These are phyloP conservation scores for Sphagnum contortum DNA, from an alignment of 225 moss, liverwort and hornwort species.

Conservation along the genomic window DNA sequence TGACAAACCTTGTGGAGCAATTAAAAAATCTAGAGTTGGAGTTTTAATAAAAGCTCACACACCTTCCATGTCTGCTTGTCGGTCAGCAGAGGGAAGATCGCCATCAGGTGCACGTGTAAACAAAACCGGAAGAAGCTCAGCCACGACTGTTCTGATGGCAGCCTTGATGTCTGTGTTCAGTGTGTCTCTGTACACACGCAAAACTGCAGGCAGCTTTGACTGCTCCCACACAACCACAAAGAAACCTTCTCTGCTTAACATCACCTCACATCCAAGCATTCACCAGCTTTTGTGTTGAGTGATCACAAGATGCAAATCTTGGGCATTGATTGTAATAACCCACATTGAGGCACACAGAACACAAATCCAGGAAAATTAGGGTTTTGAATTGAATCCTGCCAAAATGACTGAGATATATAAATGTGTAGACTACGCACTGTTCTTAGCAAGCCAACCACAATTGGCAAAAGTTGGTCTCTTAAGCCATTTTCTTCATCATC, in stretches of 20 bases:
- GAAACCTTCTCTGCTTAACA: not conserved
- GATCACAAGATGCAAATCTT: no score
- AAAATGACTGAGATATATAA: not conserved
- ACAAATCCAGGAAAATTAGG: not conserved
- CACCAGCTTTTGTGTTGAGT: no score
- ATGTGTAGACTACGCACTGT: slow-evolving; percentile 45
- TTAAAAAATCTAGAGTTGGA: no score
- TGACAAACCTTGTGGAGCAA: no score
- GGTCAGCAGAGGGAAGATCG: slow-evolving; percentile 76
- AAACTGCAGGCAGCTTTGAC: slow-evolving; percentile 94
- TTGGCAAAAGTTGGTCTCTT: slow-evolving; percentile 81
- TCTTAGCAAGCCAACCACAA: slow-evolving; percentile 81
- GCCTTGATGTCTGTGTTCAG: slow-evolving; percentile 77
- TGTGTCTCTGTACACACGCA: slow-evolving; percentile 92
- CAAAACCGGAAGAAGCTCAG: slow-evolving; percentile 80
- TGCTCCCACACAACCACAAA: slow-evolving; percentile 25
- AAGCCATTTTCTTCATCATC: slow-evolving; percentile 78
- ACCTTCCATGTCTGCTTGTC: slow-evolving; percentile 91
- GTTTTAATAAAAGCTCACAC: slow-evolving; percentile 7
- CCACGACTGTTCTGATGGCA: slow-evolving; percentile 93
- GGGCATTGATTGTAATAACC: no score
- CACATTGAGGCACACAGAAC: no score
- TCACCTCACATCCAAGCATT: not conserved
- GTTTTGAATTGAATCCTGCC: no score
- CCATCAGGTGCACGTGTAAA: slow-evolving; percentile 69